Evolutionary conservation across 2,329 filamentous ascomycete genomes (phyloP).

Genomic region (Apiospora koreana): DNA sequence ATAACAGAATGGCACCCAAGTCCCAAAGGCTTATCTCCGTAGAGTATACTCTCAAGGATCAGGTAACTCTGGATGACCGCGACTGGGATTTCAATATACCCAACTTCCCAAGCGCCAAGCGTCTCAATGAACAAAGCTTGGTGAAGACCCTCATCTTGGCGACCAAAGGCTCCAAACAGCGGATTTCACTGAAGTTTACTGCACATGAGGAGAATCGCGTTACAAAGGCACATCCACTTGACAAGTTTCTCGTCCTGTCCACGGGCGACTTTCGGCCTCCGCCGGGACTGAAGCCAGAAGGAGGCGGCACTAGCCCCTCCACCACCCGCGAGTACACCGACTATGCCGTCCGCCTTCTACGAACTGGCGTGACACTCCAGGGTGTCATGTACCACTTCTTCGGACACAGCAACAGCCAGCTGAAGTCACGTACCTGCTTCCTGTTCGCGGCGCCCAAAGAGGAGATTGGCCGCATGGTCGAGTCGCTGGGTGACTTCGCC

Average conservation of each 20-base stretch:
- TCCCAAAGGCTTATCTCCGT: conserved; percentile 12
- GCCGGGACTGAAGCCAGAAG: conserved; percentile 13
- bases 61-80: conserved; percentile 25
- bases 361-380: conserved; percentile 35
- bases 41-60: conserved; percentile 22
- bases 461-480: conserved; percentile 34
- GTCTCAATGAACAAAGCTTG: conserved; percentile 21
- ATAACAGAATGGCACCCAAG: neutral
- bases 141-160: conserved; percentile 33
- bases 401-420: conserved; percentile 45
- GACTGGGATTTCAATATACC: conserved; percentile 30
- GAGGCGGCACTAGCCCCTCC: conserved; percentile 23
- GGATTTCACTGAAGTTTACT: conserved; percentile 29
- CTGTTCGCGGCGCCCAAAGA: conserved; percentile 36
- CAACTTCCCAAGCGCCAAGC: conserved; percentile 23
- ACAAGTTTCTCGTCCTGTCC: conserved; percentile 35
- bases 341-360: conserved; percentile 36
- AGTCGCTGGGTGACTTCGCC: conserved; percentile 39
- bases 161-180: conserved; percentile 24
- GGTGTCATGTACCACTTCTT: conserved; percentile 41
- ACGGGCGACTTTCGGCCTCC: conserved; percentile 34
- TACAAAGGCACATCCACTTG: conserved; percentile 27
- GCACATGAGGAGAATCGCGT: conserved; percentile 33
- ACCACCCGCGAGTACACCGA: conserved; percentile 36
- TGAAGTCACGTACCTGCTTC: conserved; percentile 43